Conservation (phyloP, 2,329 filamentous ascomycete species). For the Paecilomyces dactylethromorphus region DNA sequence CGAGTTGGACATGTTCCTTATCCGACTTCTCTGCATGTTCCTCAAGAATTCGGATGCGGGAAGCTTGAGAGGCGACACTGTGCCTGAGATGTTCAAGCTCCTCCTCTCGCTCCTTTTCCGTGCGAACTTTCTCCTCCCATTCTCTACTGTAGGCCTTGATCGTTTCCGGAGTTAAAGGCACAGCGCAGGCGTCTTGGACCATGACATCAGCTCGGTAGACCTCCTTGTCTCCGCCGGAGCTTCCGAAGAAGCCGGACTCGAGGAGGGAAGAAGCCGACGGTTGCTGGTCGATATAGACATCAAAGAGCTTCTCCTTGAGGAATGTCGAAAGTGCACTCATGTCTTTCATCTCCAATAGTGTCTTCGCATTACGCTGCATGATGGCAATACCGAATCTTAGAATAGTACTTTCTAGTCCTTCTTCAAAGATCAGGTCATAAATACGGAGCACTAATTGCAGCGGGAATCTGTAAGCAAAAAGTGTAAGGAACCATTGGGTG, state of each 20-base stretch:
- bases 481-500: slow-evolving; percentile 96
- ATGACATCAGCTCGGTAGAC: slow-evolving; percentile 91
- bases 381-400: slow-evolving; percentile 90
- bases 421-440: slow-evolving; percentile 89
- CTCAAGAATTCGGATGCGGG: slow-evolving; percentile 77
- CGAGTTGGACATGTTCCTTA: slow-evolving; percentile 81
- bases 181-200: slow-evolving; percentile 82
- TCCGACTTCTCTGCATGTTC: slow-evolving; percentile 84
- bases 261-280: slow-evolving; percentile 89
- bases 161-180: slow-evolving; percentile 76
- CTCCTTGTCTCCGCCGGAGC: slow-evolving; percentile 86
- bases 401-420: slow-evolving; percentile 81
- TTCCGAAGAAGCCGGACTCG: slow-evolving; percentile 96
- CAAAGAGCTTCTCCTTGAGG: slow-evolving; percentile 88
- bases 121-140: slow-evolving; percentile 86
- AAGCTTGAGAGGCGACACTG: slow-evolving; percentile 60
- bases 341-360: slow-evolving; percentile 76
- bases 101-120: slow-evolving; percentile 72
- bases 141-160: slow-evolving; percentile 75
- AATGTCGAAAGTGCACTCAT: slow-evolving; percentile 86
- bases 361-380: slow-evolving; percentile 86
- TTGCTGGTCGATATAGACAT: slow-evolving; percentile 92
- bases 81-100: slow-evolving; percentile 70
- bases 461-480: slow-evolving; percentile 98
- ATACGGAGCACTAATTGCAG: slow-evolving; percentile 92